Conservation (phyloP, 2,329 filamentous ascomycete genomes). For the Paecilomyces fulvus region DNA sequence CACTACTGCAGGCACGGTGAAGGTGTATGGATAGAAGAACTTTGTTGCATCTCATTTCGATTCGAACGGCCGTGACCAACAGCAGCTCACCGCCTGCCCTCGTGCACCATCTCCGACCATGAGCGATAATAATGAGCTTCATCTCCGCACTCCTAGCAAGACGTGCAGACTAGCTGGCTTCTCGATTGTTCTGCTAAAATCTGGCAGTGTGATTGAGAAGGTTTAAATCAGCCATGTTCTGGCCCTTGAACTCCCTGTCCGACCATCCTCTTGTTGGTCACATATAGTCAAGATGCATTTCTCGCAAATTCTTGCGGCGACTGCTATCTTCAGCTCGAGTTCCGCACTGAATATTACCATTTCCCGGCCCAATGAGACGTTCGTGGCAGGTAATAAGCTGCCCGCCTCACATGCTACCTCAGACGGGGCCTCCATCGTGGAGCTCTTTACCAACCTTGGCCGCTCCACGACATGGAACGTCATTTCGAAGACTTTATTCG, state of each 20-base stretch:
- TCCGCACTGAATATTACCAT: slow-evolving; percentile 8
- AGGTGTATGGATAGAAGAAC: slow-evolving; percentile 5
- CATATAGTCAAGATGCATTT: slow-evolving; percentile 7
- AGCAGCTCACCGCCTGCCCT: slow-evolving; percentile 1
- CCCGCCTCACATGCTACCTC: slow-evolving; percentile 14
- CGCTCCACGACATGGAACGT: slow-evolving; percentile 38
- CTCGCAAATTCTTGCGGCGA: slow-evolving; percentile 4
- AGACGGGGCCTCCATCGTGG: slow-evolving; percentile 22
- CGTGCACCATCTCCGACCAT: not conserved
- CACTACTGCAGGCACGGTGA: slow-evolving; percentile 14
- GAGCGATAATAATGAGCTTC: not conserved
- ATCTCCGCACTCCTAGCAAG: not conserved
- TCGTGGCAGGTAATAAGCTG: slow-evolving; percentile 11
- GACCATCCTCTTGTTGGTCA: not conserved
- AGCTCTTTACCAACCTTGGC: slow-evolving; percentile 37
- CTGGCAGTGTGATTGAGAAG: not conserved
- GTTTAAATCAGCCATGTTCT: not conserved
- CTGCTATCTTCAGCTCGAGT: slow-evolving; percentile 5
- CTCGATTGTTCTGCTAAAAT: not conserved
- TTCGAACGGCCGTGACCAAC: not conserved
- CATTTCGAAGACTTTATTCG: slow-evolving; percentile 34
- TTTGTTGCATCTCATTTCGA: not conserved
- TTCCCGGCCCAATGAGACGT: slow-evolving; percentile 13
- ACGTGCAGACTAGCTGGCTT: not conserved
- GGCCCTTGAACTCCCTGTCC: not conserved